phyloP scores from a whole-genome alignment of 176 grass and related monocot species.

The Avena eriantha region DNA sequence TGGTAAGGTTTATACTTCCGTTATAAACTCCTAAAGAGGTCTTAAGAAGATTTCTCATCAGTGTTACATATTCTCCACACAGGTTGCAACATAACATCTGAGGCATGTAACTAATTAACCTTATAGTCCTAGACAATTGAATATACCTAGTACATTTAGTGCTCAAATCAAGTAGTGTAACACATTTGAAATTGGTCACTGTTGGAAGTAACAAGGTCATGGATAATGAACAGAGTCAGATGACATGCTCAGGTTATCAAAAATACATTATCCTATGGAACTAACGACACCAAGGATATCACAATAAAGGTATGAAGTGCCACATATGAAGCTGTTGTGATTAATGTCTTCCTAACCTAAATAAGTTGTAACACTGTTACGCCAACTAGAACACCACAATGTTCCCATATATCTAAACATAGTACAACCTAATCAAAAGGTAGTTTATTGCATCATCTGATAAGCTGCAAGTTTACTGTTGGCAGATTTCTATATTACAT shows the following conservation, averaged over 20 bases:
- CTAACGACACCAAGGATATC: background rate
- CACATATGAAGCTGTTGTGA: conserved; percentile 5
- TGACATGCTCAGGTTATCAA: background rate
- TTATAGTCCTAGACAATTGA: background rate
- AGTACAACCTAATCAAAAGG: background rate
- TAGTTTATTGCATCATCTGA: background rate
- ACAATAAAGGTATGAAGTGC: background rate
- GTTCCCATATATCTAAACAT: background rate
- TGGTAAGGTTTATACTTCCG: background rate
- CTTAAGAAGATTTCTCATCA: background rate
- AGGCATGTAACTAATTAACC: background rate
- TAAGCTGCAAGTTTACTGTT: conserved; percentile 7
- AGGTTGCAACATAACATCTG: background rate
- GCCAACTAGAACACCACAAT: background rate
- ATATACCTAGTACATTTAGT: background rate
- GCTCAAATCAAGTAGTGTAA: background rate
- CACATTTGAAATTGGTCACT: background rate
- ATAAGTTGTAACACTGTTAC: background rate
- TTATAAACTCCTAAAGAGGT: conserved; percentile 1
- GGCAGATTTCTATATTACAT: background rate
- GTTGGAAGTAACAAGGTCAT: background rate
- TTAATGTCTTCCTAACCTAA: background rate
- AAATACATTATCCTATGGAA: background rate
- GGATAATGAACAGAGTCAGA: background rate
- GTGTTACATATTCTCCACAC: background rate